phyloP scores from a whole-genome alignment of 1,284 basidiomycete species.

The Pseudozyma thailandica region DNA sequence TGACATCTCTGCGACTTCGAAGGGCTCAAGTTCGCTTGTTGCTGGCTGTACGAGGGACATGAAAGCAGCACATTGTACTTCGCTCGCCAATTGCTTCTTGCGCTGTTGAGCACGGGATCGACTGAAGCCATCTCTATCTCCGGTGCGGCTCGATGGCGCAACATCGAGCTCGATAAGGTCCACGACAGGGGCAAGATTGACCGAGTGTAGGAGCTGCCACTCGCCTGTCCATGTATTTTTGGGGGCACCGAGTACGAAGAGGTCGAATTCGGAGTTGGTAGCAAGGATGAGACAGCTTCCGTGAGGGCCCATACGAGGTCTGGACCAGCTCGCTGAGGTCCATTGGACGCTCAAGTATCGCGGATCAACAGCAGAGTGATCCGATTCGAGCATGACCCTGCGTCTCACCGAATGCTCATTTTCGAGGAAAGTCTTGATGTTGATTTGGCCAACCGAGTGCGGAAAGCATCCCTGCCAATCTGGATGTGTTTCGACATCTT shows the following conservation, averaged over 20 bases:
- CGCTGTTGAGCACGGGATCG: slow-evolving; percentile 20
- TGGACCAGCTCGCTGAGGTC: slow-evolving; percentile 43
- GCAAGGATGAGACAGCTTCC: slow-evolving; percentile 43
- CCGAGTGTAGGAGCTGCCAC: slow-evolving; percentile 26
- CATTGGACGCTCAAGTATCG: slow-evolving; percentile 25
- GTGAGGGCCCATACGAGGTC: slow-evolving; percentile 32
- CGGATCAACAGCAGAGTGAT: slow-evolving; percentile 34
- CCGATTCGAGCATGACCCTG: slow-evolving; percentile 30
- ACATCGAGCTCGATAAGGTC: slow-evolving; percentile 1
- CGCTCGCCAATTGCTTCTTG: slow-evolving; percentile 32
- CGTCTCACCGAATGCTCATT: slow-evolving; percentile 13
- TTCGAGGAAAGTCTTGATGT: slow-evolving; percentile 36
- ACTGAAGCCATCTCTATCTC: slow-evolving; percentile 10
- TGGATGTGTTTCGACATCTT: slow-evolving; percentile 40
- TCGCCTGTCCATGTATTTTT: slow-evolving; percentile 38
- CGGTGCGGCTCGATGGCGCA: not conserved
- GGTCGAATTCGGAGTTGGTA: slow-evolving; percentile 40
- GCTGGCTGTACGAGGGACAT: not conserved
- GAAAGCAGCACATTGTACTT: slow-evolving; percentile 26
- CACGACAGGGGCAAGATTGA: slow-evolving; percentile 11
- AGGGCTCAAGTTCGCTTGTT: not conserved
- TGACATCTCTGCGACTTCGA: not conserved
- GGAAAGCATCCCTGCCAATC: slow-evolving; percentile 35
- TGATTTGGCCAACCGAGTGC: slow-evolving; percentile 38
- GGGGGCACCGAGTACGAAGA: slow-evolving; percentile 38